Conservation (phyloP, 148 eudicot species). For the Vaccinium vitisidaea region DNA sequence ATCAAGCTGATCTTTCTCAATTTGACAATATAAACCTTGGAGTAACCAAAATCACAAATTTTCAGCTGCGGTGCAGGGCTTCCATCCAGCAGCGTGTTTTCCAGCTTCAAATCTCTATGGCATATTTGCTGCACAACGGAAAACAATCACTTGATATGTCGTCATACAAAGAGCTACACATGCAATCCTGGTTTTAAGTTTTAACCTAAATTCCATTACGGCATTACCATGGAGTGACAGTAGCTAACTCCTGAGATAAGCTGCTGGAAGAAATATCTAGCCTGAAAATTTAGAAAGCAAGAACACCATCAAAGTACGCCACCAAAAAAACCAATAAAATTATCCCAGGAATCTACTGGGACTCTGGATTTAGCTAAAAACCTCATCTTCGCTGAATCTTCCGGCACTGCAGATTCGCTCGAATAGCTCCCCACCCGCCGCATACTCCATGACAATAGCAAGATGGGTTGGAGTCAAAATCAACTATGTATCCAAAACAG, state of each 20-base stretch:
- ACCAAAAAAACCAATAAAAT: background rate
- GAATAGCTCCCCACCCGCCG: constrained; percentile 78
- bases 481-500: constrained; percentile 34
- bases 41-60: constrained; percentile 88
- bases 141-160: background rate
- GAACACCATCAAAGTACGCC: background rate
- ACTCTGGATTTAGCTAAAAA: constrained; percentile 14
- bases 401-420: constrained; percentile 79
- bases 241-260: constrained; percentile 80
- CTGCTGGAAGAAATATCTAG: constrained; percentile 88
- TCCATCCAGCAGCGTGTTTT: constrained; percentile 79
- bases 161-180: background rate
- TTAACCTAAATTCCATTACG: background rate
- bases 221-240: constrained; percentile 67
- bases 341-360: background rate
- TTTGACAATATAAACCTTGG: constrained; percentile 46
- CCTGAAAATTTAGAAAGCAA: constrained; percentile 35
- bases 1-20: background rate
- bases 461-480: constrained; percentile 81
- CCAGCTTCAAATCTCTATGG: constrained; percentile 76
- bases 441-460: constrained; percentile 86
- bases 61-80: constrained; percentile 82
- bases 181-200: background rate
- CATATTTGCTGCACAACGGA: constrained; percentile 67
- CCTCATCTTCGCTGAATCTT: constrained; percentile 82